Conservation (phyloP, 2,329 filamentous ascomycete species). For the Trichoderma guizhouense region DNA sequence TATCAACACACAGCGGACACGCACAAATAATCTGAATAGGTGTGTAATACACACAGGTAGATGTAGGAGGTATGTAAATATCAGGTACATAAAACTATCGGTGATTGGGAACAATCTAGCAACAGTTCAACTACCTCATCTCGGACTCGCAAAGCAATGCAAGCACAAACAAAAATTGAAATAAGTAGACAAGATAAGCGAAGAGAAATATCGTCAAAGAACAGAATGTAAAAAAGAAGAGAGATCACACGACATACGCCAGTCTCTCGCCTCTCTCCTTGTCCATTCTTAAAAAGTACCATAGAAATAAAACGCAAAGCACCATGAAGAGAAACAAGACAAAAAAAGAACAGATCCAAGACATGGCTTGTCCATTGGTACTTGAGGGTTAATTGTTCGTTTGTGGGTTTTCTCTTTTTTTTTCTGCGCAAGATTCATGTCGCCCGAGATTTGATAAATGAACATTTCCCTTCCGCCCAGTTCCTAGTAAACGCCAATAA, state of each 20-base stretch:
- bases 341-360: neutral
- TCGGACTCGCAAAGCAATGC: neutral
- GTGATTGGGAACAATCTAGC: neutral
- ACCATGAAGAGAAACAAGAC: neutral
- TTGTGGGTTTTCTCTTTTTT: neutral
- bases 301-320: neutral
- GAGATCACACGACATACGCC: neutral
- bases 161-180: neutral
- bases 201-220: neutral
- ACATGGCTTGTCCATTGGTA: neutral
- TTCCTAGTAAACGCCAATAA: constrained; percentile 16
- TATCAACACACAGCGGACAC: neutral
- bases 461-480: constrained; percentile 5
- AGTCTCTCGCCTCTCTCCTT: neutral
- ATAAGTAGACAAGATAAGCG: neutral
- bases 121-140: neutral
- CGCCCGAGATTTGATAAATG: constrained; percentile 8
- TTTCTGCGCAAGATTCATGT: neutral
- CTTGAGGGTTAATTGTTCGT: neutral
- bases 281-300: neutral
- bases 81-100: neutral
- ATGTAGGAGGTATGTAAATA: neutral
- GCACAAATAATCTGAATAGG: neutral
- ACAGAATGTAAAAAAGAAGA: neutral
- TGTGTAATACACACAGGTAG: neutral